A percentile compares a stretch with the other conserved stretches of the same genome.
phyloP scores from a whole-genome alignment of 139 green algal species.

The Coelastrella sp. region DNA sequence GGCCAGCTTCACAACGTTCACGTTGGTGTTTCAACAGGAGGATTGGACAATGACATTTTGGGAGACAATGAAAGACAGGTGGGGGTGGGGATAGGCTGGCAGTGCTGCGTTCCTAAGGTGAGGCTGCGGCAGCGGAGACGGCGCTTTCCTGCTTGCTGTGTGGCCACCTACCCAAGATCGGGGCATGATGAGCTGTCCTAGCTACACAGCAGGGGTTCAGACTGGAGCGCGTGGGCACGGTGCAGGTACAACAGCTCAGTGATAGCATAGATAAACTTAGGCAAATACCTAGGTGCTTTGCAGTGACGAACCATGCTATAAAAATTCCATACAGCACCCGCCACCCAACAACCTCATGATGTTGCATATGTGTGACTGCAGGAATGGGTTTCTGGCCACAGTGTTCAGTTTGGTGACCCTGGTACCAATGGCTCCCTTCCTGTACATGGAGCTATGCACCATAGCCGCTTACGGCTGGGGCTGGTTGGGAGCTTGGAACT shows the following conservation, averaged over 20 bases:
- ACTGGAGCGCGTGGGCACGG: no score
- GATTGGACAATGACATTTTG: conserved; percentile 38
- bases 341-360: neutral
- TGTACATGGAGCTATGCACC: conserved; percentile 68
- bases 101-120: neutral
- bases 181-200: no score
- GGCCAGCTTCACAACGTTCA: conserved; percentile 59
- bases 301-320: no score
- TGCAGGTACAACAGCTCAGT: no score
- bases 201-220: no score
- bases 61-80: conserved; percentile 38
- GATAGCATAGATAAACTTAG: no score
- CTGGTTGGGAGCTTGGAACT: conserved; percentile 45
- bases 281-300: no score
- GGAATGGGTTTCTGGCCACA: conserved; percentile 5
- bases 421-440: conserved; percentile 55
- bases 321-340: no score
- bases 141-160: no score
- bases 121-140: no score
- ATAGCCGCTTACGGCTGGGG: conserved; percentile 51
- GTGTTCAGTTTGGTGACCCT: conserved; percentile 34
- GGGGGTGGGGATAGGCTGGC: neutral
- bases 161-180: no score
- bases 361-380: neutral
- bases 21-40: conserved; percentile 61